A percentile compares a stretch with the other conserved stretches of the same genome.
These are phyloP conservation scores for Ascochyta pisi DNA, from an alignment of 2,329 filamentous ascomycete genomes.

Conservation along the genomic window DNA sequence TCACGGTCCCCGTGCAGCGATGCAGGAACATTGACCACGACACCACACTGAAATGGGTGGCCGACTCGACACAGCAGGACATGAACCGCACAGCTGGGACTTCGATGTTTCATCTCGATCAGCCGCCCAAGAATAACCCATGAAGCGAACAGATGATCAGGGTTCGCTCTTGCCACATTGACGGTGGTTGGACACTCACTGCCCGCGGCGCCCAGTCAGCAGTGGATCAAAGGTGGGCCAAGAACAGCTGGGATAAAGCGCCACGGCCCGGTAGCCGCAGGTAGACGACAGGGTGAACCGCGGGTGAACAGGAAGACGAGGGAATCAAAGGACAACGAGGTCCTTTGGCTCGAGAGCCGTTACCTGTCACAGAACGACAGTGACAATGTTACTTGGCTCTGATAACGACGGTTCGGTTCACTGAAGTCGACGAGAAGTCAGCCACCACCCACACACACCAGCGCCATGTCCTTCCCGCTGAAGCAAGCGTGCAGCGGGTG, in stretches of 20 bases:
- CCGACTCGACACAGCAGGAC: conserved; percentile 48
- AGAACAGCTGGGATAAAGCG: conserved; percentile 33
- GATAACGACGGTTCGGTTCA: conserved; percentile 17
- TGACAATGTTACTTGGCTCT: conserved; percentile 25
- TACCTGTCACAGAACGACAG: conserved; percentile 45
- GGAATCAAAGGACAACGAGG: conserved; percentile 23
- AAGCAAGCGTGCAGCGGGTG: conserved; percentile 26
- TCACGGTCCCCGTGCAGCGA: conserved; percentile 49
- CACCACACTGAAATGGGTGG: conserved; percentile 43
- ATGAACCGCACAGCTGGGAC: conserved; percentile 39
- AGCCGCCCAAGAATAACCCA: conserved; percentile 46
- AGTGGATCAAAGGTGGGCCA: conserved; percentile 27
- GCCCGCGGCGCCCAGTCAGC: conserved; percentile 40
- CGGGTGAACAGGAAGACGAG: conserved; percentile 25
- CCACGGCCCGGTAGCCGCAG: conserved; percentile 46
- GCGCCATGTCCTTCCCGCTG: conserved; percentile 23
- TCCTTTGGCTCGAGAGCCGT: conserved; percentile 33
- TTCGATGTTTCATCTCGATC: conserved; percentile 50
- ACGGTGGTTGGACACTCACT: conserved; percentile 34
- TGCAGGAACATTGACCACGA: conserved; percentile 53
- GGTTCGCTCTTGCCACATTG: conserved; percentile 37
- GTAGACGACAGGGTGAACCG: conserved; percentile 34
- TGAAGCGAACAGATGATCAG: conserved; percentile 48
- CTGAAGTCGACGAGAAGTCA: conserved; percentile 17
- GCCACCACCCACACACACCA: conserved; percentile 22